Conservation (phyloP, 441 rosid genomes). For the Croton laevigatus region DNA sequence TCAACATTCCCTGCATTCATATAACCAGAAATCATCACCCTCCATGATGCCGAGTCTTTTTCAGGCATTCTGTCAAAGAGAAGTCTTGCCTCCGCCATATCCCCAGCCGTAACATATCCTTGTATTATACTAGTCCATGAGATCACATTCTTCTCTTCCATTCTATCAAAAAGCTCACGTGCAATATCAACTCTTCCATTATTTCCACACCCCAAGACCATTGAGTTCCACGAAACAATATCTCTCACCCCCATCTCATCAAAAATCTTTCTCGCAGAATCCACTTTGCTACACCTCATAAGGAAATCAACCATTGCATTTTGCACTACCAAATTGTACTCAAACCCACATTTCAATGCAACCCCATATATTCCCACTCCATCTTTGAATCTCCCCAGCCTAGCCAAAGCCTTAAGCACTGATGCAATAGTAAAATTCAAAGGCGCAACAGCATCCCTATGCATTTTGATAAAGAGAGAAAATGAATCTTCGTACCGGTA, state of each 20-base stretch:
- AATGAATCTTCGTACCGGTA: conserved; percentile 20
- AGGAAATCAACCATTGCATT: conserved; percentile 34
- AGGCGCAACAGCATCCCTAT: conserved; percentile 15
- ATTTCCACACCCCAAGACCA: conserved; percentile 44
- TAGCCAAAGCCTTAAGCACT: conserved; percentile 30
- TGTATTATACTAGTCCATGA: conserved; percentile 49
- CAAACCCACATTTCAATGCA: conserved; percentile 32
- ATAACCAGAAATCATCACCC: conserved; percentile 41
- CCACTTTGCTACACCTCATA: conserved; percentile 40
- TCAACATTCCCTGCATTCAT: conserved; percentile 31
- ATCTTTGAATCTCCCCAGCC: conserved; percentile 25
- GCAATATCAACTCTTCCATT: conserved; percentile 38
- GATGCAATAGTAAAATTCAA: conserved; percentile 38
- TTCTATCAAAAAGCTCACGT: conserved; percentile 33
- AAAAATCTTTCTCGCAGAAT: conserved; percentile 34
- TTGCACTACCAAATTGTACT: conserved; percentile 30
- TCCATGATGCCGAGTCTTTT: conserved; percentile 39
- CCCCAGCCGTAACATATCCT: conserved; percentile 40
- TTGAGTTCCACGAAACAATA: conserved; percentile 51
- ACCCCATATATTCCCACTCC: conserved; percentile 31
- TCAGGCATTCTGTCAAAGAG: conserved; percentile 45
- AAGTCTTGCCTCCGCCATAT: conserved; percentile 38
- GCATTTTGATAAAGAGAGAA: conserved; percentile 26
- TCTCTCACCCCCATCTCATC: conserved; percentile 42
- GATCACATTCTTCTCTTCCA: conserved; percentile 41